Evolutionary conservation across 768 basidiomycete species (phyloP).

Genomic region (Amanita muscaria): DNA sequence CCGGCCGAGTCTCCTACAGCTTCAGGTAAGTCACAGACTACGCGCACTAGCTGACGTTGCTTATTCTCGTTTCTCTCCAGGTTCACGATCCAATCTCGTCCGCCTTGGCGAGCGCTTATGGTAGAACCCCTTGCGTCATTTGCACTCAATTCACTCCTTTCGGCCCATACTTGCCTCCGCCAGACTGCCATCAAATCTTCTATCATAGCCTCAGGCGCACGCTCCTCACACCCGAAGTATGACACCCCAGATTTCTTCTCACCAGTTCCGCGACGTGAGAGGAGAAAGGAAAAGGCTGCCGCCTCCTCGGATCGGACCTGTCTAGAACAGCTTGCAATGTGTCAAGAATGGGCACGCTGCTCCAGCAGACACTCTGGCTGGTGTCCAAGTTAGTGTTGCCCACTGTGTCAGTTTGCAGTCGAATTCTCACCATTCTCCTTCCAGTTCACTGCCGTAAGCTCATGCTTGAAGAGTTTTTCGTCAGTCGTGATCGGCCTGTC

Average conservation of each 20-base stretch:
- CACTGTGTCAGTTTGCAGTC: neutral
- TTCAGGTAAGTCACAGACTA: too few relatives aligned
- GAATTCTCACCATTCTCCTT: conserved; percentile 2
- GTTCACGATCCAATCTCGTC: conserved; percentile 1
- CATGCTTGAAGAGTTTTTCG: conserved; percentile 8
- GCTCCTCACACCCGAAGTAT: conserved; percentile 8
- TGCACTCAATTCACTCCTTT: conserved; percentile 40
- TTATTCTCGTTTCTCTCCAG: too few relatives aligned
- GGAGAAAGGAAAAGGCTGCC: conserved; percentile 44
- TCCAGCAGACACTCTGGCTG: conserved; percentile 35
- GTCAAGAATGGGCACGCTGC: conserved; percentile 39
- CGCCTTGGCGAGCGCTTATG: conserved; percentile 28
- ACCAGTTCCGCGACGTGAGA: conserved; percentile 40
- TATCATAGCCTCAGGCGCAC: neutral
- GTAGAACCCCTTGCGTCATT: conserved; percentile 54
- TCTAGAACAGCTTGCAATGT: conserved; percentile 25
- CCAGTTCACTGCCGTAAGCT: conserved; percentile 6
- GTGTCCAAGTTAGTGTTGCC: conserved; percentile 36
- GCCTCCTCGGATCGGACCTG: conserved; percentile 18
- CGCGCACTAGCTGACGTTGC: too few relatives aligned
- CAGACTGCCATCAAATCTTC: conserved; percentile 14
- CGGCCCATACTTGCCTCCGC: conserved; percentile 23
- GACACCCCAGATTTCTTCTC: conserved; percentile 41
- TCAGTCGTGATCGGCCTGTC: neutral
- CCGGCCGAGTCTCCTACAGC: too few relatives aligned